Conservation (phyloP, 768 basidiomycete species). For the Leucosporidium yakuticum region DNA sequence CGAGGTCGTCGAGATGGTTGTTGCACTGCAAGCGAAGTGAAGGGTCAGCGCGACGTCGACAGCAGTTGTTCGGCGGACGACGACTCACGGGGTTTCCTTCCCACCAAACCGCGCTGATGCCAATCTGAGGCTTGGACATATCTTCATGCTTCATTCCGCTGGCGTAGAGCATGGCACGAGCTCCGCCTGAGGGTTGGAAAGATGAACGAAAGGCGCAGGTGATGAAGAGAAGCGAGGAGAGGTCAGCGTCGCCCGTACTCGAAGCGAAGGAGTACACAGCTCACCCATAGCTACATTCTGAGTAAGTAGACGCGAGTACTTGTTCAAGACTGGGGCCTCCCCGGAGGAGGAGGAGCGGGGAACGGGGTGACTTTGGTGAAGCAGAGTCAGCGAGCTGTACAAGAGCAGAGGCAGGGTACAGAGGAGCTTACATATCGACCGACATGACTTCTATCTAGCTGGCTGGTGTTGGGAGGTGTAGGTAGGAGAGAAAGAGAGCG, state of each 20-base stretch:
- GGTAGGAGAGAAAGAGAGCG: too few relatives aligned
- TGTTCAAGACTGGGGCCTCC: not conserved
- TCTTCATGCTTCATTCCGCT: slow-evolving; percentile 70
- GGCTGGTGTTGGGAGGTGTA: too few relatives aligned
- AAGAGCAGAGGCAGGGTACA: too few relatives aligned
- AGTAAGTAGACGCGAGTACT: slow-evolving; percentile 1
- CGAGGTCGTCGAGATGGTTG: slow-evolving; percentile 70
- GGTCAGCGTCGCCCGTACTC: too few relatives aligned
- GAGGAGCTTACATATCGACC: too few relatives aligned
- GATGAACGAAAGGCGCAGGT: not conserved
- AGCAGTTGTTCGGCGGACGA: too few relatives aligned
- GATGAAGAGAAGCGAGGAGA: not conserved
- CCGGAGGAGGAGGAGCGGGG: not conserved
- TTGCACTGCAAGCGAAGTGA: slow-evolving; percentile 65
- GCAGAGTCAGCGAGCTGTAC: too few relatives aligned
- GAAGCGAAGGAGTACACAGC: not conserved
- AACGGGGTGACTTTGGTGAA: not conserved
- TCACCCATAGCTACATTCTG: not conserved
- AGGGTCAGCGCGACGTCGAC: not conserved
- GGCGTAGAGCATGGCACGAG: slow-evolving; percentile 53
- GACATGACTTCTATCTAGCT: too few relatives aligned
- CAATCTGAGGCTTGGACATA: slow-evolving; percentile 81
- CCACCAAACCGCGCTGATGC: slow-evolving; percentile 62
- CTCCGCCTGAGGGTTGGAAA: not conserved
- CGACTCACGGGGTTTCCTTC: not conserved